These are phyloP conservation scores for Microdochium paspali DNA, from an alignment of 2,329 filamentous ascomycete species.

Conservation along the genomic window DNA sequence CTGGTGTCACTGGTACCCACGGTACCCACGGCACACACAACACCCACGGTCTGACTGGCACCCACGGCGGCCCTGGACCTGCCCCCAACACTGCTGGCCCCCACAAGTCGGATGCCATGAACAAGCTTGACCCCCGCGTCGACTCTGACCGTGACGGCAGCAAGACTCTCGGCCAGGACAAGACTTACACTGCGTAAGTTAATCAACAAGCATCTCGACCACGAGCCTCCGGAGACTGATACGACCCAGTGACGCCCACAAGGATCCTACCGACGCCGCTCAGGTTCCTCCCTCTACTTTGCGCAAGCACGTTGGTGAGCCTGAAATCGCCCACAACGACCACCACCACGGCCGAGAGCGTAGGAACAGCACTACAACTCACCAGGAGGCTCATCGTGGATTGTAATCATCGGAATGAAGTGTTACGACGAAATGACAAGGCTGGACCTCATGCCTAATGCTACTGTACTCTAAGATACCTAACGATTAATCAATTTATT, in stretches of 20 bases:
- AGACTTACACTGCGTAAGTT: constrained; percentile 35
- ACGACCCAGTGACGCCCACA: constrained; percentile 10
- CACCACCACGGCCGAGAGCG: constrained; percentile 29
- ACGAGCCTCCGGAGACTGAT: constrained; percentile 1
- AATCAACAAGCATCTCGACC: constrained; percentile 3
- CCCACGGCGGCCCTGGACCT: constrained; percentile 19
- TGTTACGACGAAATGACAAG: constrained; percentile 1
- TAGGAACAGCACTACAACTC: constrained; percentile 33
- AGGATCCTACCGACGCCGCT: constrained; percentile 44
- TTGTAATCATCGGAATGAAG: constrained; percentile 21
- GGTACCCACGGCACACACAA: constrained; percentile 18
- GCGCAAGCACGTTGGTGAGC: constrained; percentile 34
- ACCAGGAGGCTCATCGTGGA: constrained; percentile 38
- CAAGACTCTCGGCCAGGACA: constrained; percentile 45
- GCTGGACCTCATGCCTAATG: background rate
- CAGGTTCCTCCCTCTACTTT: constrained; percentile 48
- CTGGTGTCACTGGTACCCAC: constrained; percentile 1
- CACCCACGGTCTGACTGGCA: constrained; percentile 16
- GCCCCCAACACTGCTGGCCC: constrained; percentile 38
- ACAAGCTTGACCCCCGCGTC: constrained; percentile 47
- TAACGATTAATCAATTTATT: background rate
- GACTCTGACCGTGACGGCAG: constrained; percentile 46
- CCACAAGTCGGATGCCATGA: constrained; percentile 41
- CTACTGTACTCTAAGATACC: background rate
- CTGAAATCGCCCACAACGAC: constrained; percentile 34